Base-by-base conservation (phyloP, 2,329 filamentous ascomycete genomes). In the Sporothrix euskadiensis region DNA sequence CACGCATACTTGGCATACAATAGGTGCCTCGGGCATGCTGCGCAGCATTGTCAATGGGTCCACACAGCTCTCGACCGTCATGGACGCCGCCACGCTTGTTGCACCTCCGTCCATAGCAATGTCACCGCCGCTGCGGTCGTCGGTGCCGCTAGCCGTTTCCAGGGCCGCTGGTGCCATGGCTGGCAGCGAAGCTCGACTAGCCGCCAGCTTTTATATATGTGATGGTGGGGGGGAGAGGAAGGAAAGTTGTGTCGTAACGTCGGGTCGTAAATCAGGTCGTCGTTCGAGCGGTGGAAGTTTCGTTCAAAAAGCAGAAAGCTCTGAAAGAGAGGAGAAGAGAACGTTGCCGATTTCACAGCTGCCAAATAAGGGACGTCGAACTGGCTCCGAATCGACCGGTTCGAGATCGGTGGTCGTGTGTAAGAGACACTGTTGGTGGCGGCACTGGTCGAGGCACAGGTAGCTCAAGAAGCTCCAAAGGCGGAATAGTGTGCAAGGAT, bases 41-140 rank as follows among this genome's bases (percentile, higher is more conserved):
- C 84, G 81, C 35, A 87, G 82, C 68, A 85, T 81, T 52, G 85
- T 85, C 59, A 87, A 81, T 69, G 84, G 82, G 76, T 86, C 84
- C 74, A 83, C 81, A 72, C 79, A 81, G 74, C 78, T 79, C 72
- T 81, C 77, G 49, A 77, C 77, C 41, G 79, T 79, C 65, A 80
- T 79, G 54, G 75, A 76, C 39, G 78, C 79, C 44, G 77, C 77
- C 9, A 80, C 78, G 71, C 77, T 80, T 39, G 75, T 75, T 35
- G 80, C 78, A 57, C 79, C 76, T 19, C 77, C 77, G 26, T 80
- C 79, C 57, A 80, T 79, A 47, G 69, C 56, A 8, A 79, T 78
- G 39, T 78, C 77, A 10, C 79, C 79, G 65, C 76, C 72, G 49
- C 57, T 69, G 41, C 61, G 52, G 30, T 63, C 61, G 30, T 74